phyloP scores from a whole-genome alignment of 345 rosid genomes.

The Eutrema japonicum region DNA sequence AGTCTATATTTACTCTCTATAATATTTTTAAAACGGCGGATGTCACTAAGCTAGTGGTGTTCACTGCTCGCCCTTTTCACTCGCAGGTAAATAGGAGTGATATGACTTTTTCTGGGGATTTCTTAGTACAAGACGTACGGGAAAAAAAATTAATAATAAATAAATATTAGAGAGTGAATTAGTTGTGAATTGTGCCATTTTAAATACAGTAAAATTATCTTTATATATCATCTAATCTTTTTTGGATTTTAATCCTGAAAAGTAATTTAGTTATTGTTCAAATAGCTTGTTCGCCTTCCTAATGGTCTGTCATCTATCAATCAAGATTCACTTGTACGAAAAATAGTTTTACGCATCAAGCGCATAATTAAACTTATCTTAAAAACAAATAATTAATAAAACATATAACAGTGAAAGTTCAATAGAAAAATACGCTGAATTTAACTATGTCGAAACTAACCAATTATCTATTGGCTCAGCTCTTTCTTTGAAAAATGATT shows the following conservation, averaged over 20 bases:
- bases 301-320: neutral
- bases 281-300: no score
- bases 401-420: no score
- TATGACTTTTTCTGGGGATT: neutral
- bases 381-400: no score
- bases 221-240: neutral
- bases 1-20: neutral
- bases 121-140: neutral
- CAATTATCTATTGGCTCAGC: no score
- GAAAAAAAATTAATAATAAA: no score
- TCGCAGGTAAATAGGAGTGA: neutral
- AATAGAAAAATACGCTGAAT: no score
- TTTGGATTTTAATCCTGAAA: slow-evolving; percentile 6
- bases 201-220: no score
- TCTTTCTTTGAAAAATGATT: no score
- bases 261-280: neutral
- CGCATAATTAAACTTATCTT: no score
- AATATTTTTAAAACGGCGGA: neutral
- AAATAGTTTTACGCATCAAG: no score
- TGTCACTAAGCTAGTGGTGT: neutral
- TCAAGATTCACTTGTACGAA: neutral
- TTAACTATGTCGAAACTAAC: no score
- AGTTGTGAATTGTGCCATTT: neutral
- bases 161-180: no score
- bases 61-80: slow-evolving; percentile 5